Base-by-base conservation (phyloP, 2,329 filamentous ascomycete genomes). In the Gremmenia infestans region DNA sequence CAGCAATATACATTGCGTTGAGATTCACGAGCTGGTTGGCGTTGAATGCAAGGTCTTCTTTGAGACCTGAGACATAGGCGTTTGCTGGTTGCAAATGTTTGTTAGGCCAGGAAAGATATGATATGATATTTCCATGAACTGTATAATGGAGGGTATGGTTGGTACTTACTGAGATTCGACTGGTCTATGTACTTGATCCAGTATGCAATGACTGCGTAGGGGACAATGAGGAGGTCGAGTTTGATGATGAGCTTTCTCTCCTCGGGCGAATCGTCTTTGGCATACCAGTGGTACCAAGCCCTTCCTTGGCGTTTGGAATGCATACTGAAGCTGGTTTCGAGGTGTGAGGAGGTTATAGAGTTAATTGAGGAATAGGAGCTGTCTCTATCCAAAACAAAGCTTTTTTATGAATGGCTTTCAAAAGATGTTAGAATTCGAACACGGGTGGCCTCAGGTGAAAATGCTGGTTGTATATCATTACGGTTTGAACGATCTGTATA, bases 201-300 rank as follows among this genome's bases (percentile, higher is more conserved):
- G 58, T 81, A 82, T 0, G 76, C 73, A 2, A 83, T 65, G 46
- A 82, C 77, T 0, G 78, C 79, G 61, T 82, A 83, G 0, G 79
- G 79, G 0, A 84, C 75, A 37, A 83, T 78, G 2, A 82, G 67
- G 0, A 79, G 65, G 57, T 84, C 81, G 12, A 84, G 73, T 63
- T 83, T 83, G 23, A 76, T 52, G 37, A 84, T 78, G 3, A 83
- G 70, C 56, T 72, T 74, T 42, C 77, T 71, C 59, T 83, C 79
- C 53, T 77, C 74, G 0, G 70, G 70, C 0, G 73, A 78, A 57
- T 83, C 80, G 6, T 75, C 68, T 17, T 74, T 68, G 2, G 77
- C 67, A 63, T 75, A 81, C 78, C 78, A 81, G 56, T 76, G 71
- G 32, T 56, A 64, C 50, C 54, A 62, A 28, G 62, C 60, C 40